Conservation (phyloP, 2,329 filamentous ascomycete genomes). For the Scedosporium minutisporum region DNA sequence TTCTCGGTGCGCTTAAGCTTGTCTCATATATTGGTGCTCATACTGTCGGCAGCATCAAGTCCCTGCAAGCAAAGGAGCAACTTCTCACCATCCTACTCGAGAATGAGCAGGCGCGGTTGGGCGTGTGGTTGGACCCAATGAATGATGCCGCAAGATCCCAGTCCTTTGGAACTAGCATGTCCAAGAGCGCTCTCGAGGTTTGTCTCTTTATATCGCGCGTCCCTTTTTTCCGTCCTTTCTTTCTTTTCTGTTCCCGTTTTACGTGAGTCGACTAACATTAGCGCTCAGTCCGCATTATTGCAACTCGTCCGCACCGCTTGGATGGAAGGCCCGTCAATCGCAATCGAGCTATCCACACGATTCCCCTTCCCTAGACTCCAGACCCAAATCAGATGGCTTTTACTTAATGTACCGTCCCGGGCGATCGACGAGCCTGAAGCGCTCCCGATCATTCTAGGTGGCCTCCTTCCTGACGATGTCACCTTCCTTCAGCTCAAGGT, state of each 20-base stretch:
- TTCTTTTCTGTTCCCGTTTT: no score
- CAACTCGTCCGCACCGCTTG: slow-evolving; percentile 74
- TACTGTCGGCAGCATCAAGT: slow-evolving; percentile 46
- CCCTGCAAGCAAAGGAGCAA: slow-evolving; percentile 69
- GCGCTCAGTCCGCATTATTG: slow-evolving; percentile 41
- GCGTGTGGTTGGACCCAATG: slow-evolving; percentile 83
- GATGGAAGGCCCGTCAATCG: slow-evolving; percentile 74
- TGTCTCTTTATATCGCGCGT: neutral
- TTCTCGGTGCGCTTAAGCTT: slow-evolving; percentile 55
- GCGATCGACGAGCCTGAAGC: slow-evolving; percentile 74
- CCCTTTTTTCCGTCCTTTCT: neutral
- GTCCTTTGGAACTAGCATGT: slow-evolving; percentile 6
- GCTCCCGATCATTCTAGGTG: slow-evolving; percentile 70
- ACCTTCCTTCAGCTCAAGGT: slow-evolving; percentile 72
- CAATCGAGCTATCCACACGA: slow-evolving; percentile 72
- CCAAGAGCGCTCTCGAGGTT: slow-evolving; percentile 17
- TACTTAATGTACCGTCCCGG: slow-evolving; percentile 77
- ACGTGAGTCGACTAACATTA: neutral
- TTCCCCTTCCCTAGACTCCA: slow-evolving; percentile 68
- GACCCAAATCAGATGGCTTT: slow-evolving; percentile 66
- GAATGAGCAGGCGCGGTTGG: slow-evolving; percentile 73
- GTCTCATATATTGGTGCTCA: slow-evolving; percentile 51
- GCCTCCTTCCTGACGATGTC: slow-evolving; percentile 67
- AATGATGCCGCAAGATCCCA: slow-evolving; percentile 34
- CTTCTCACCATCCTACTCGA: slow-evolving; percentile 72